Evolutionary conservation across 139 green algal species (phyloP), one percentile per base, ranked within the genome.

Genomic region (Mesotaenium endlicherianum): DNA sequence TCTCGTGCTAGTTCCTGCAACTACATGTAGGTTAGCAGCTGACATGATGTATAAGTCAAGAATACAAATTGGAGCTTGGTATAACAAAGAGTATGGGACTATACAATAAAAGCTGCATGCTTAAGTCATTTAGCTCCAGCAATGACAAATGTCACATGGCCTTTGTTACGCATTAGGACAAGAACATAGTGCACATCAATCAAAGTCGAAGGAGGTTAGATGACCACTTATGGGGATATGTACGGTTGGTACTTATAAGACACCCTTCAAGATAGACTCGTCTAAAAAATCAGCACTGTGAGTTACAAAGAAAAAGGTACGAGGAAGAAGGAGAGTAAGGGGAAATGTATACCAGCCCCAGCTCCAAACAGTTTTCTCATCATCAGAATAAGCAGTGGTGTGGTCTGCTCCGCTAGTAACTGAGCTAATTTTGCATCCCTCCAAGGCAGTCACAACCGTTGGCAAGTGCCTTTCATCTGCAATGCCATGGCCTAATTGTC

Each of bases 361-460:
- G 83, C 89, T 94, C 86, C 92, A 97, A 0, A 96, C 86, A 6
- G 87, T 70, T 4, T 90, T 84, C 36, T 76, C 41, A 0, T 79
- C 41, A 0, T 81, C 60, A 26, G 87, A 93, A 0, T 94, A 84
- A 2, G 92, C 93, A 40, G 96, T 75, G 0, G 89, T 94, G 89
- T 97, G 95, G 69, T 98, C 95, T 30, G 94, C 94, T 20, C 95
- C 95, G 40, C 83, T 87, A n/a, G 57, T 69, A 0, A 88, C 36
- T 30, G 84, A 50, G 70, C 93, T 95, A 14, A 88, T 71, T 0
- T 31, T 93, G 80, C 84, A 93, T 88, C 0, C 55, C 17, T 45
- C 26, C 58, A 91, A 67, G 20, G 76, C 44, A 1, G 47, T 38
- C 4, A 90, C 49, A 14, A 70, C 39, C 14, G 45, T 31, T n/a